Percentiles rank a stretch among this genome's conserved stretches.
Conservation (phyloP, 1,284 basidiomycete genomes). For the Heterobasidion occidentale region DNA sequence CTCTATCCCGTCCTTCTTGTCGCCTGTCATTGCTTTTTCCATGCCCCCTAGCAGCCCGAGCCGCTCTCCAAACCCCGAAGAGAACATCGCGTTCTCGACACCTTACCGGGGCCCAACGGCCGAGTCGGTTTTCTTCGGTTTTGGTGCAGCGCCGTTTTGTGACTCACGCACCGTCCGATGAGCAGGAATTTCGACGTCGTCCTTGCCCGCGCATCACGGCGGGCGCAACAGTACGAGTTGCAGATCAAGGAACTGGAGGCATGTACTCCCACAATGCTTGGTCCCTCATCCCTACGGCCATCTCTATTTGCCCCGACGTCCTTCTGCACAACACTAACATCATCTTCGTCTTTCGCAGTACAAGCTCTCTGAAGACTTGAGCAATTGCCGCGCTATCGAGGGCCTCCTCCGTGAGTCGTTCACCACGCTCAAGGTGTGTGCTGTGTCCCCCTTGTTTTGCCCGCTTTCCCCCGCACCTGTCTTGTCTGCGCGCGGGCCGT, state of each 20-base stretch:
- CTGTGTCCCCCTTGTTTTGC: neutral
- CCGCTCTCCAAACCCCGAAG: neutral
- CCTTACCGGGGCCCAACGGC: neutral
- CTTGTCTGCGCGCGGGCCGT: too few relatives aligned
- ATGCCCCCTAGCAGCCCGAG: neutral
- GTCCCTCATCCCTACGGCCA: neutral
- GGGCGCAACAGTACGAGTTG: slow-evolving; percentile 46
- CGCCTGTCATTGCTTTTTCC: too few relatives aligned
- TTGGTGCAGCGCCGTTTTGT: neutral
- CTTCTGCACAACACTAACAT: neutral
- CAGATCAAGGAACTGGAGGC: slow-evolving; percentile 69
- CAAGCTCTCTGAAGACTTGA: slow-evolving; percentile 56
- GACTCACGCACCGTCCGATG: neutral
- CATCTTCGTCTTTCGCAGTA: slow-evolving; percentile 29
- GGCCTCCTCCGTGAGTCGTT: slow-evolving; percentile 55
- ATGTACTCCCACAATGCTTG: slow-evolving; percentile 11
- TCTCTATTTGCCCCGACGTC: neutral
- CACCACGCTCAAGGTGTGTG: slow-evolving; percentile 45
- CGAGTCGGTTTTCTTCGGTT: neutral
- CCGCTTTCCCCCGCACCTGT: neutral
- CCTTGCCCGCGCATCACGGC: slow-evolving; percentile 37
- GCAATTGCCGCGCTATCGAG: slow-evolving; percentile 66
- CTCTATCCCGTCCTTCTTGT: too few relatives aligned
- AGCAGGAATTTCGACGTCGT: slow-evolving; percentile 32
- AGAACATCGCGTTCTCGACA: neutral